Base-by-base conservation (phyloP, 1,139 yeast species). In the Barnettozyma hawaiiensis region DNA sequence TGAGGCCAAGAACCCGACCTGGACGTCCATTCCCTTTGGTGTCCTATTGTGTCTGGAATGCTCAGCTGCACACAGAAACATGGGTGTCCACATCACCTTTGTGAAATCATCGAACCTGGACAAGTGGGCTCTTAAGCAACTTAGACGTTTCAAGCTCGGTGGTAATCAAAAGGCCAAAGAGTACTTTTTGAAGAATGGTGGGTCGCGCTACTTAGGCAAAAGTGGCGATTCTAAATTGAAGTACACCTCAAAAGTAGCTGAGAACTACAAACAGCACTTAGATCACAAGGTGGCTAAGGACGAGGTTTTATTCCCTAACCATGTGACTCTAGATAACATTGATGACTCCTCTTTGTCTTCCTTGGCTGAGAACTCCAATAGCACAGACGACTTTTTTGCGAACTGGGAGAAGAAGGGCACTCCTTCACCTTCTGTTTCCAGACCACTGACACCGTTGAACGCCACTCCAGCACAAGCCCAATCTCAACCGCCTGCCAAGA, bases 1-100 rank as follows among this genome's bases (percentile, higher is more conserved):
- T 66, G 77, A 75, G 26, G 90, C 95, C 31, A 92, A 87, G 54
- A 90, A 90, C 64, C 97, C 98, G 23, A 95, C 95, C 42, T 92
- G 98, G 98, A 94, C 97, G 3, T 86, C 96, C 22, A 96, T 95
- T 39, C 95, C 95, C 48, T 89, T 87, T 61, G 97, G 97, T 45
- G 89, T 92, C 43, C 82, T 90, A 64, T 73, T 92, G 53, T 92
- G 97, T 65, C 76, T 90, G 45, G 96, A 90, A 60, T 92, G 97
- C 64, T 95, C 97, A 47, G 96, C 97, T n/a, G 78, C 84, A 47
- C 98, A 92, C 64, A 78, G 98, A 63, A 94, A 95, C 44, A 69
- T 92, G 61, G 98, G 98, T 42, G 97, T 90, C 39, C 98, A 92
- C 62, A 83, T 92, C 53, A 84, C 97, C 28, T 92, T 92, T 66